These are phyloP conservation scores for Sporothrix pallida DNA, from an alignment of 2,329 filamentous ascomycete genomes.

Conservation along the genomic window DNA sequence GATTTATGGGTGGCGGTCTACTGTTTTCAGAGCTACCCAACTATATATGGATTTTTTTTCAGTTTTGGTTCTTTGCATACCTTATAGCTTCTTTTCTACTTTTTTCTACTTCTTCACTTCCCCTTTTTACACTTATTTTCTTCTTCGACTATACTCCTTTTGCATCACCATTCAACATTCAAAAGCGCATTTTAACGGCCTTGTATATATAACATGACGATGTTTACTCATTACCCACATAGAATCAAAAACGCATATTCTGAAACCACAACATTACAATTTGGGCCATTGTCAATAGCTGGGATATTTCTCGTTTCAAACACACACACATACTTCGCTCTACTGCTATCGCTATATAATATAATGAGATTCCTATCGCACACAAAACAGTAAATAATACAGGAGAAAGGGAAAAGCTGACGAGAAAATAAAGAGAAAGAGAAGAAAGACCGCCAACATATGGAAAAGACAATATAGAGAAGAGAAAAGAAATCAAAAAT, in stretches of 20 bases:
- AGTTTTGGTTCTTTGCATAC: neutral
- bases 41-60: neutral
- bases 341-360: neutral
- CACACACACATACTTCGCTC: neutral
- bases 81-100: neutral
- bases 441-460: neutral
- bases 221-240: neutral
- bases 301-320: neutral
- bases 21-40: neutral
- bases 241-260: neutral
- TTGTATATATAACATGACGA: constrained; percentile 14
- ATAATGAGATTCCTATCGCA: neutral
- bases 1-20: neutral
- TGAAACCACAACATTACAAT: neutral
- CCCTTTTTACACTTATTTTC: neutral
- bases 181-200: constrained; percentile 9
- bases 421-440: neutral
- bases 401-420: neutral
- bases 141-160: neutral
- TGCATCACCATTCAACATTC: constrained; percentile 3
- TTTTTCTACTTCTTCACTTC: neutral
- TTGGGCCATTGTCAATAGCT: neutral
- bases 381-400: constrained; percentile 20
- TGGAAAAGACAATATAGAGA: neutral
- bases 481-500: neutral